Percentiles rank a stretch among this genome's conserved stretches.
phyloP scores from a whole-genome alignment of 2,329 filamentous ascomycete species.

The Exophiala bonariae region DNA sequence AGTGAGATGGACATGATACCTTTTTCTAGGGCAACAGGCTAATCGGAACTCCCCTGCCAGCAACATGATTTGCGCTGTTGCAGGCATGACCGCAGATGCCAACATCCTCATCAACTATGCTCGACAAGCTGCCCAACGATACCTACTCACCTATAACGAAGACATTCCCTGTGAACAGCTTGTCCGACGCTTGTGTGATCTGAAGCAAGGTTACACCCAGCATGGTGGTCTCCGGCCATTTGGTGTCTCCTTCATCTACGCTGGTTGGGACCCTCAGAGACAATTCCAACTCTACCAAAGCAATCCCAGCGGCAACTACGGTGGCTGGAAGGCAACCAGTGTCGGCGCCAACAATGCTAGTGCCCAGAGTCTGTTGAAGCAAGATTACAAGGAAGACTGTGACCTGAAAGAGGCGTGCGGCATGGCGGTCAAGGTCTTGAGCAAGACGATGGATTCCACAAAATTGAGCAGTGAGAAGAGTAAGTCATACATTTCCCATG shows the following conservation, averaged over 20 bases:
- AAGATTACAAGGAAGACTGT: conserved; percentile 99
- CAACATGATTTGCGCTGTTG: conserved; percentile 99
- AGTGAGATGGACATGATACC: conserved; percentile 68
- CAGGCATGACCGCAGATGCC: conserved; percentile 98
- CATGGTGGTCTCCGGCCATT: conserved; percentile 97
- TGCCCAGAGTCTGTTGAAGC: conserved; percentile 94
- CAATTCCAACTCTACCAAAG: conserved; percentile 99
- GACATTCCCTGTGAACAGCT: conserved; percentile 99
- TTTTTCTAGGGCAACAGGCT: no score
- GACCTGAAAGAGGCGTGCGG: conserved; percentile 93
- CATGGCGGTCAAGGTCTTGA: conserved; percentile 96
- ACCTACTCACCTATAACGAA: conserved; percentile 99
- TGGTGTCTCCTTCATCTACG: conserved; percentile 99
- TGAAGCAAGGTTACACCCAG: conserved; percentile 99
- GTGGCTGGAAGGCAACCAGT: conserved; percentile 98
- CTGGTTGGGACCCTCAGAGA: conserved; percentile 91
- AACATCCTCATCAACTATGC: conserved; percentile 99
- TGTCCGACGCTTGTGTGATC: conserved; percentile 90
- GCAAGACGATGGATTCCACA: conserved; percentile 99
- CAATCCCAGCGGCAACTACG: conserved; percentile 98
- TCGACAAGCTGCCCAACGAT: conserved; percentile 91
- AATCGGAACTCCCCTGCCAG: conserved; percentile 55
- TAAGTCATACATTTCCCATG: conserved; percentile 50
- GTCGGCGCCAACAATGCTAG: conserved; percentile 98
- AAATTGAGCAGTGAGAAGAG: conserved; percentile 99